Percentiles rank a stretch among this genome's conserved stretches.
phyloP scores from a whole-genome alignment of 352 stramenopile genomes.

The Globisporangium carolinianum region DNA sequence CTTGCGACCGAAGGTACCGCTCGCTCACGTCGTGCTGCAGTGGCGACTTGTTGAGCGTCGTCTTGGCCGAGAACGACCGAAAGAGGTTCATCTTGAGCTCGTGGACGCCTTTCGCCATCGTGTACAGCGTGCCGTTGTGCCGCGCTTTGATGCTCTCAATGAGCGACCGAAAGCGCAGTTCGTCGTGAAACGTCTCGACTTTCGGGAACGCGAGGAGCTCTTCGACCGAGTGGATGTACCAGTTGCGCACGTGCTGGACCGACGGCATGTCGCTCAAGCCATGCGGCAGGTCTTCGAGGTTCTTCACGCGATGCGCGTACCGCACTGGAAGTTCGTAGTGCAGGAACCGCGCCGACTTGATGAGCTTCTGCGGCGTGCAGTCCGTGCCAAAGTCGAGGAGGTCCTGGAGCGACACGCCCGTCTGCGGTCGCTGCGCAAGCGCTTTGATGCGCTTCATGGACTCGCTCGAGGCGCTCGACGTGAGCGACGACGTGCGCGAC shows the following conservation, averaged over 20 bases:
- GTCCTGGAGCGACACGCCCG: constrained; percentile 82
- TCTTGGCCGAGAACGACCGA: constrained; percentile 52
- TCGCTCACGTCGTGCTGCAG: constrained; percentile 46
- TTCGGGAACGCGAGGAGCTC: constrained; percentile 89
- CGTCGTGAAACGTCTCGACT: constrained; percentile 79
- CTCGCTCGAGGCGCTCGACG: constrained; percentile 6
- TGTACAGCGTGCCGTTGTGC: constrained; percentile 97
- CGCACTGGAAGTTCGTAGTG: constrained; percentile 98
- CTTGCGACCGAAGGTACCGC: constrained; percentile 64
- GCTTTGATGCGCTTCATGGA: constrained; percentile 55
- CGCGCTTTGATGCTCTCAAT: constrained; percentile 96
- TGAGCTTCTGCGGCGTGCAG: constrained; percentile 78
- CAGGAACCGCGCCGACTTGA: constrained; percentile 94
- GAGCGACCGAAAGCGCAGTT: constrained; percentile 90
- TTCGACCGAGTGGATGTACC: constrained; percentile 96
- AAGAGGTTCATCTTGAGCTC: constrained; percentile 93
- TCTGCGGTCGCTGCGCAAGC: constrained; percentile 70
- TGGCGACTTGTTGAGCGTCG: too few relatives aligned
- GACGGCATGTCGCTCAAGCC: constrained; percentile 92
- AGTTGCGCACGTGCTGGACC: constrained; percentile 93
- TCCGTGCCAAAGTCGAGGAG: constrained; percentile 85
- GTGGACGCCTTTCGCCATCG: constrained; percentile 98
- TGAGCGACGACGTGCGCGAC: constrained; percentile 1
- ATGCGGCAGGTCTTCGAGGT: constrained; percentile 94
- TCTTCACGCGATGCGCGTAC: constrained; percentile 93